Percentiles rank a stretch among this genome's conserved stretches.
These are phyloP conservation scores for Sideroxylon spinosum DNA, from an alignment of 179 eudicot species.

Conservation along the genomic window DNA sequence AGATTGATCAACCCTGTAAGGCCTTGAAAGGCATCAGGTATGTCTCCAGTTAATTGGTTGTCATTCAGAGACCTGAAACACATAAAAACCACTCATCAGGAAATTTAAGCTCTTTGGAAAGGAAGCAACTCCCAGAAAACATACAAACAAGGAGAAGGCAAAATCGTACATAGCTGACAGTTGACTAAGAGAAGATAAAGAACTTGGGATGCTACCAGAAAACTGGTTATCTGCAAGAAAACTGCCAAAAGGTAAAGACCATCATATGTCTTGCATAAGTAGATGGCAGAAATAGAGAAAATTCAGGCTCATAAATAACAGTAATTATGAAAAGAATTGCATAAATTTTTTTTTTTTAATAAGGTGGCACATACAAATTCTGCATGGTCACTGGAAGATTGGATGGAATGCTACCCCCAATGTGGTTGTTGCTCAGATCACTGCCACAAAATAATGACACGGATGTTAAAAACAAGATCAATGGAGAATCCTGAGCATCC, in stretches of 20 bases:
- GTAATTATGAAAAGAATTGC: background rate
- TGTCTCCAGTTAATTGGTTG: constrained; percentile 69
- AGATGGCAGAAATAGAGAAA: background rate
- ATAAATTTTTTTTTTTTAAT: background rate
- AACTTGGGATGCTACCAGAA: constrained; percentile 76
- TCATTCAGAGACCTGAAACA: constrained; percentile 62
- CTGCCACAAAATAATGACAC: constrained; percentile 34
- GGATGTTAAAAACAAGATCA: background rate
- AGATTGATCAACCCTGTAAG: constrained; percentile 62
- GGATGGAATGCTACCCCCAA: constrained; percentile 84
- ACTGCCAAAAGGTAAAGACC: constrained; percentile 60
- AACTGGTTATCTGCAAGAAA: constrained; percentile 82
- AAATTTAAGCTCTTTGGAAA: constrained; percentile 11
- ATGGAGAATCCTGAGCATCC: background rate
- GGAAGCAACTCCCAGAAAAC: background rate
- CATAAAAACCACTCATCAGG: constrained; percentile 17
- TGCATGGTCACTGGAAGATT: constrained; percentile 65
- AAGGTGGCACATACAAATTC: constrained; percentile 50
- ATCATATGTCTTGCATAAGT: constrained; percentile 36
- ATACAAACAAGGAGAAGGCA: background rate
- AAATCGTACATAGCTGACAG: constrained; percentile 63
- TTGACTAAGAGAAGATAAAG: constrained; percentile 59
- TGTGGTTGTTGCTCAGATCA: constrained; percentile 74
- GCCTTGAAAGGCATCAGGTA: constrained; percentile 77
- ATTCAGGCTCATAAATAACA: background rate